Evolutionary conservation across 352 stramenopile genomes (phyloP), one percentile per base, ranked within the genome.

Genomic region (Phytophthora vignae): DNA sequence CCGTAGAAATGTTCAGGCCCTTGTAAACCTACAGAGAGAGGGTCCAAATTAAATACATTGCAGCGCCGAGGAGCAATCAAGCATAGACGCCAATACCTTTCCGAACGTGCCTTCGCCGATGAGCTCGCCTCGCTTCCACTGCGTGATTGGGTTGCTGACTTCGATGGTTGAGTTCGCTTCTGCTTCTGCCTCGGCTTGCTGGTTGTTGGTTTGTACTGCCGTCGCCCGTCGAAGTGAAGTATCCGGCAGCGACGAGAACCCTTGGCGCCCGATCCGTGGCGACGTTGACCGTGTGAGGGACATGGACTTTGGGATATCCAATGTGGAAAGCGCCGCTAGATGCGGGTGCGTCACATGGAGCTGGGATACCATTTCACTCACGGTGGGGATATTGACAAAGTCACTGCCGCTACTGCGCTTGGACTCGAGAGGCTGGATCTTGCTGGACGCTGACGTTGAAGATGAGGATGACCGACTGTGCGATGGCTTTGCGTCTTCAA

Each of bases 61-160:
- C 8, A 52, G 14, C 44, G 8, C 10, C 8, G 25, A 8, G 44
- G 15, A 11, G 17, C 12, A 52, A 12, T 52, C 44, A 29, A 52
- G n/a, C 42, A 46, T 22, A 15, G 17, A 29, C 7, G 10, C 19
- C 46, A 11, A n/a, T 64, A 87, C 82, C 58, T 91, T 90, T 57
- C 97, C 97, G 78, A 99, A 99, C 0, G 94, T 98, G 44, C 97
- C 97, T 73, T 92, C 84, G 11, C 97, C 97, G 63, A 99, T 98
- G 50, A 98, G 82, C 53, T 98, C 85, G 4, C 97, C 97, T 33
- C 97, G 78, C 64, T 95, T 98, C 97, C 97, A 99, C 63, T 97
- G 75, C 17, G 82, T 83, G 48, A 87, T 91, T 6, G 71, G 52
- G n/a, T 76, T 83, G 5, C 75, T 74, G 0, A 58, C 61, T 38